These are phyloP conservation scores for Saccharata proteae DNA, from an alignment of 2,329 filamentous ascomycete genomes.

Conservation along the genomic window DNA sequence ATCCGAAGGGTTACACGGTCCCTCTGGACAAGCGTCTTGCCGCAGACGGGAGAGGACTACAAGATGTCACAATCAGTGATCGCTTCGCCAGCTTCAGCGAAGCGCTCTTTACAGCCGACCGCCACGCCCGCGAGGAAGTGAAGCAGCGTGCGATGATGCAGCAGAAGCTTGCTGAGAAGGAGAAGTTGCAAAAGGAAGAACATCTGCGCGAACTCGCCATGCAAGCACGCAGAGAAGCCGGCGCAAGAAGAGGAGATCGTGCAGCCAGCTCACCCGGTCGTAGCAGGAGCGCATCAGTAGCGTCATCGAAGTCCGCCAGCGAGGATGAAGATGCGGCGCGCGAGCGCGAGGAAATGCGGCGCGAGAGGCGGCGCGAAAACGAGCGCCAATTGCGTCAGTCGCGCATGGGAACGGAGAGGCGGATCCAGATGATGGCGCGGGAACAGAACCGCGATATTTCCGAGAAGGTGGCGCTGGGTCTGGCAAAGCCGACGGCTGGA, in stretches of 20 bases:
- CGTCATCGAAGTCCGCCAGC: constrained; percentile 32
- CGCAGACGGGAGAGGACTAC: constrained; percentile 79
- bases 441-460: constrained; percentile 96
- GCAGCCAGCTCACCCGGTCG: constrained; percentile 18
- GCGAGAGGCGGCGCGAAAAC: constrained; percentile 67
- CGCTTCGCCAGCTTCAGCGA: constrained; percentile 96
- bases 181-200: constrained; percentile 89
- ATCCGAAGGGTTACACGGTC: constrained; percentile 95
- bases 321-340: constrained; percentile 59
- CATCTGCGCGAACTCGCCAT: constrained; percentile 78
- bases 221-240: constrained; percentile 77
- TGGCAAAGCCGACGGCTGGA: constrained; percentile 87
- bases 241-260: constrained; percentile 13
- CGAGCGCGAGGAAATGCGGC: constrained; percentile 64
- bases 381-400: constrained; percentile 86
- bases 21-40: constrained; percentile 90
- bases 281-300: constrained; percentile 30
- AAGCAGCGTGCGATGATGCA: constrained; percentile 90
- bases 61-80: constrained; percentile 94
- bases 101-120: constrained; percentile 84
- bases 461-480: constrained; percentile 86
- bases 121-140: constrained; percentile 91
- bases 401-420: constrained; percentile 86
- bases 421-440: constrained; percentile 82
- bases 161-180: constrained; percentile 89